phyloP scores from a whole-genome alignment of 208 protist species.

The Crithidia fasciculata region DNA sequence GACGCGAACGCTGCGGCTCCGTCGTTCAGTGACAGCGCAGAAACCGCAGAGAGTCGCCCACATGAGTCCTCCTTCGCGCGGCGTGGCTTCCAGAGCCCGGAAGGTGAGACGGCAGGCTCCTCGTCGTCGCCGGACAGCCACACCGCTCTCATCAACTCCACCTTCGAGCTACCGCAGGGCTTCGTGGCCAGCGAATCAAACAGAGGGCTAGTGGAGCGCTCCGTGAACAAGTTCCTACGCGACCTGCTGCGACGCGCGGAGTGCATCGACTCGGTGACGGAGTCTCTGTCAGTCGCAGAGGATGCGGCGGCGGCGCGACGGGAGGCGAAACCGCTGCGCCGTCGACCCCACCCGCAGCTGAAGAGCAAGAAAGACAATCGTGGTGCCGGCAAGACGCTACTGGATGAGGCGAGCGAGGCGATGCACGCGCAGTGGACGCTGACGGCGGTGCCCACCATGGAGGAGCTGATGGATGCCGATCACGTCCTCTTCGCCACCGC shows the following conservation, averaged over 20 bases:
- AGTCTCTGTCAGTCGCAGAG: conserved; percentile 79
- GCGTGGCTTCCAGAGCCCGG: conserved; percentile 15
- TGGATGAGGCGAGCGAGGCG: conserved; percentile 89
- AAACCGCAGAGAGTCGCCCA: neutral
- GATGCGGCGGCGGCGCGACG: conserved; percentile 67
- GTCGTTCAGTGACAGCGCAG: too few relatives aligned
- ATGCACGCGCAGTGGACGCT: conserved; percentile 77
- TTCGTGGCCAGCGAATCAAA: conserved; percentile 83
- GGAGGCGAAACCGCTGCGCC: conserved; percentile 83
- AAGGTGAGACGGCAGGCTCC: neutral
- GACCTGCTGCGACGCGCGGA: conserved; percentile 83
- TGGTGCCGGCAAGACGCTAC: conserved; percentile 47
- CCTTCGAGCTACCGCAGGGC: conserved; percentile 80
- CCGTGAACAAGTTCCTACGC: conserved; percentile 90
- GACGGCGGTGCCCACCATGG: conserved; percentile 74
- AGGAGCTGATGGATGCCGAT: conserved; percentile 92
- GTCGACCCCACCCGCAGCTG: conserved; percentile 28
- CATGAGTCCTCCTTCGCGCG: conserved; percentile 27
- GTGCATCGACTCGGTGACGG: conserved; percentile 85
- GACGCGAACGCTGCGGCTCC: neutral
- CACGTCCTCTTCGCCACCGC: conserved; percentile 81
- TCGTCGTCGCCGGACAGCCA: conserved; percentile 12
- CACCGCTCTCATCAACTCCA: conserved; percentile 56
- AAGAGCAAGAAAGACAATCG: conserved; percentile 16
- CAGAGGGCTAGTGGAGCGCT: conserved; percentile 78